A percentile compares a stretch with the other conserved stretches of the same genome.
These are phyloP conservation scores for Ustilago loliicola DNA, from an alignment of 1,284 basidiomycete species.

Conservation along the genomic window DNA sequence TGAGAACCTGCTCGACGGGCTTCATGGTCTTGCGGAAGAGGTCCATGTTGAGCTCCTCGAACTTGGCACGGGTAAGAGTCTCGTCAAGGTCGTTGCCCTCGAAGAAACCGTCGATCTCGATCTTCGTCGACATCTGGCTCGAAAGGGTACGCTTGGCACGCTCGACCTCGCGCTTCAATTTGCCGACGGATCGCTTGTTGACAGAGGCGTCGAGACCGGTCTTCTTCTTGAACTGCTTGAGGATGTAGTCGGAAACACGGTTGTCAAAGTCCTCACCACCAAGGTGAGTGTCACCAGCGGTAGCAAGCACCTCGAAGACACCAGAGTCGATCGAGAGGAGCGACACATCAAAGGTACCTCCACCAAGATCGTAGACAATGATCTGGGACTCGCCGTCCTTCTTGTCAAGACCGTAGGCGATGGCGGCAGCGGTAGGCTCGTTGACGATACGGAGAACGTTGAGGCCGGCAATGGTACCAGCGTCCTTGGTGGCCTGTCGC, in stretches of 20 bases:
- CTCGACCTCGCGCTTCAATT: slow-evolving; percentile 98
- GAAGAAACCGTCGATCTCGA: slow-evolving; percentile 88
- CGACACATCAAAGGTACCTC: slow-evolving; percentile 98
- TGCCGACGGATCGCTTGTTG: slow-evolving; percentile 92
- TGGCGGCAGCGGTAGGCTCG: slow-evolving; percentile 94
- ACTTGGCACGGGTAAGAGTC: slow-evolving; percentile 91
- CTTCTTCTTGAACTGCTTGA: slow-evolving; percentile 71
- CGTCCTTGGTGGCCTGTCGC: slow-evolving; percentile 98
- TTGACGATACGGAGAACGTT: slow-evolving; percentile 98
- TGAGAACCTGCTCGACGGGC: slow-evolving; percentile 97
- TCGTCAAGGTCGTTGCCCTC: slow-evolving; percentile 96
- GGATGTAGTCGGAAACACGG: slow-evolving; percentile 72
- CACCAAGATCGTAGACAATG: slow-evolving; percentile 98
- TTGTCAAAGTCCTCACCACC: slow-evolving; percentile 99
- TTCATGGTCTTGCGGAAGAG: slow-evolving; percentile 99
- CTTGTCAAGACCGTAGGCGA: slow-evolving; percentile 98
- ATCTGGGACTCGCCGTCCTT: slow-evolving; percentile 91
- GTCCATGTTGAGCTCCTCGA: slow-evolving; percentile 98
- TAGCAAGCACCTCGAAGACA: slow-evolving; percentile 96
- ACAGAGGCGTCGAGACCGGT: slow-evolving; percentile 78
- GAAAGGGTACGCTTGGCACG: slow-evolving; percentile 98
- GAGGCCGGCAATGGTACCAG: slow-evolving; percentile 95
- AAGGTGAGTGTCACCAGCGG: slow-evolving; percentile 97
- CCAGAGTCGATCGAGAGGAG: slow-evolving; percentile 95
- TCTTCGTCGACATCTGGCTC: slow-evolving; percentile 79